Conservation (phyloP, 352 stramenopile genomes). For the Albugo laibachii region DNA sequence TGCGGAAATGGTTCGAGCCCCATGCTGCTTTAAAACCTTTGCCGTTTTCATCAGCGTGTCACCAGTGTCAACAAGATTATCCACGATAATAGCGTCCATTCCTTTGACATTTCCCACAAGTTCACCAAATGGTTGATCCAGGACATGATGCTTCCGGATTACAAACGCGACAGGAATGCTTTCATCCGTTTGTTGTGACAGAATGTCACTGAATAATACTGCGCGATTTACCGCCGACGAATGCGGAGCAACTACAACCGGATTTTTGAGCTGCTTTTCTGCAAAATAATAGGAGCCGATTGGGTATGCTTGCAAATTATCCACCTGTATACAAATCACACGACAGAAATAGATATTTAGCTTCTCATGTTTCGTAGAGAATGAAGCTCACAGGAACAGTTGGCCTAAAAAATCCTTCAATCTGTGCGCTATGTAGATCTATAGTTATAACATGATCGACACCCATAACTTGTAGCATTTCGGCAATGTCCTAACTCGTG, state of each 20-base stretch:
- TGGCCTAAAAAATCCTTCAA: conserved; percentile 78
- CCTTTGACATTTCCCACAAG: conserved; percentile 56
- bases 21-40: conserved; percentile 57
- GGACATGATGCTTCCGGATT: conserved; percentile 64
- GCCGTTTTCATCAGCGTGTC: conserved; percentile 67
- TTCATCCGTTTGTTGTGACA: conserved; percentile 58
- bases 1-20: conserved; percentile 53
- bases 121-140: conserved; percentile 41
- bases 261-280: conserved; percentile 38
- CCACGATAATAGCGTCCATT: conserved; percentile 76
- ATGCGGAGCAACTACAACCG: conserved; percentile 67
- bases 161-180: conserved; percentile 63
- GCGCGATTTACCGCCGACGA: conserved; percentile 60
- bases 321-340: conserved; percentile 16
- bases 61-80: conserved; percentile 74
- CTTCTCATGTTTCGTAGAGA: too few species aligned
- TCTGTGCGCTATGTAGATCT: conserved; percentile 75
- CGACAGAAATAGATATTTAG: neutral
- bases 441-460: conserved; percentile 78
- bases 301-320: conserved; percentile 74
- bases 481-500: conserved; percentile 36
- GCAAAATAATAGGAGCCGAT: conserved; percentile 75
- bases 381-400: conserved; percentile 29
- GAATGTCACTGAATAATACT: conserved; percentile 60
- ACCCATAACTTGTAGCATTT: conserved; percentile 80